Base-by-base conservation (phyloP, 352 stramenopile genomes). In the Globisporangium sylvaticum region DNA sequence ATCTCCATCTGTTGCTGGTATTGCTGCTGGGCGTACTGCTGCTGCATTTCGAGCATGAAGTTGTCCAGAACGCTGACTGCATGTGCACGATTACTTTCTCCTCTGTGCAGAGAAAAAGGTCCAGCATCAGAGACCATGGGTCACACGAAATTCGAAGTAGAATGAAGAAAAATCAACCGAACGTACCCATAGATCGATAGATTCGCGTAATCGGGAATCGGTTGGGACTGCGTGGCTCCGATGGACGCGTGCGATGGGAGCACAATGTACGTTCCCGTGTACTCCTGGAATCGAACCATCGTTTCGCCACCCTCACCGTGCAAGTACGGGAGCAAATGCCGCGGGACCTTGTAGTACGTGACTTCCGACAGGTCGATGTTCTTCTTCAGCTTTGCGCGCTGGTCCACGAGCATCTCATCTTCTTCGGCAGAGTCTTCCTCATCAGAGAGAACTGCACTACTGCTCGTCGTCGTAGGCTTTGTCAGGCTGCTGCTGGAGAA, bases 341-440 rank as follows among this genome's bases (percentile, higher is more conserved):
- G 73, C 15, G 85, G 87, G 12, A 93, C 70, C 39, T 82, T 82
- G 67, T 92, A 93, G 74, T 89, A 81, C 37, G 82, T 92, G 48
- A 91, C 80, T 56, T 95, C 84, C 0, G 83, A 91, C 32, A 95
- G 69, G 60, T 93, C 87, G 10, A 95, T 89, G 20, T 83, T 81
- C 53, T 77, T 84, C 58, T 81, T 90, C 18, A 75, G 70, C 58
- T 55, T 77, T 5, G 66, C 48, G 42, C 73, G 66, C 29, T 85
- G 67, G 42, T 91, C 82, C 1, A 90, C 62, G 0, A 79, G 58
- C 83, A 91, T 91, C 27, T 62, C 76, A 27, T 78, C 64, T 20
- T 79, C 42, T 25, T 24, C 69, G 18, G 29, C 54, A 27, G 18
- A 60, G 29, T 44, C 72, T 9, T 74, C 73, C 10, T 74, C 68